A percentile compares a stretch with the other conserved stretches of the same genome.
phyloP scores from a whole-genome alignment of 2,329 filamentous ascomycete species.

The Penicillium capsulatum region DNA sequence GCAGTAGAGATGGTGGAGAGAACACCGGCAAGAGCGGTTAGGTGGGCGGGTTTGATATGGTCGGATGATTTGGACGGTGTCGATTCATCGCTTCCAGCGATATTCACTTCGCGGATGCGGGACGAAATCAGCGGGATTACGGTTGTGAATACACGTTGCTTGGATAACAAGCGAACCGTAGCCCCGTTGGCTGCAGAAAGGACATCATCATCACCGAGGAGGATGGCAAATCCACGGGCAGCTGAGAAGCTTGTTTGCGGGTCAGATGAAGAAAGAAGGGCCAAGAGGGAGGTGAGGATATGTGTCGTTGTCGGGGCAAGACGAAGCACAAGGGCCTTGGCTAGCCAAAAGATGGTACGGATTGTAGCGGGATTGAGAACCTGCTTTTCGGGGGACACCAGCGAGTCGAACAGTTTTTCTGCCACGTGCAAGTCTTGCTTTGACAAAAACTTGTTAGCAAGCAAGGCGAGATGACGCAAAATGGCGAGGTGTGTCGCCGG shows the following conservation, averaged over 20 bases:
- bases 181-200: constrained; percentile 59
- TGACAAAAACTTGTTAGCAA: constrained; percentile 42
- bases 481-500: constrained; percentile 39
- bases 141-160: constrained; percentile 60
- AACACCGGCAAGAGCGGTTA: constrained; percentile 60
- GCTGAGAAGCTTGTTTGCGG: constrained; percentile 48
- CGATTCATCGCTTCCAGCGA: constrained; percentile 32
- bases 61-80: constrained; percentile 20
- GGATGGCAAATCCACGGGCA: constrained; percentile 55
- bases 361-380: constrained; percentile 42
- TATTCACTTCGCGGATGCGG: constrained; percentile 46
- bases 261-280: constrained; percentile 43
- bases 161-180: constrained; percentile 57
- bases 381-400: constrained; percentile 27
- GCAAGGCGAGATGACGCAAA: constrained; percentile 41
- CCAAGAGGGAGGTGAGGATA: constrained; percentile 50
- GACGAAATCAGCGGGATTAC: constrained; percentile 55
- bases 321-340: constrained; percentile 58
- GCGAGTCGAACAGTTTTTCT: constrained; percentile 30
- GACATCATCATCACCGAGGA: constrained; percentile 59
- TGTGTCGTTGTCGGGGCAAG: constrained; percentile 46
- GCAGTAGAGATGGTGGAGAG: constrained; percentile 57
- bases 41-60: constrained; percentile 55
- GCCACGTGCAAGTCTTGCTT: constrained; percentile 31
- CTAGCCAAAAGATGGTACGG: constrained; percentile 56